phyloP scores from a whole-genome alignment of 2,329 filamentous ascomycete species.

The Apiospora koreana region DNA sequence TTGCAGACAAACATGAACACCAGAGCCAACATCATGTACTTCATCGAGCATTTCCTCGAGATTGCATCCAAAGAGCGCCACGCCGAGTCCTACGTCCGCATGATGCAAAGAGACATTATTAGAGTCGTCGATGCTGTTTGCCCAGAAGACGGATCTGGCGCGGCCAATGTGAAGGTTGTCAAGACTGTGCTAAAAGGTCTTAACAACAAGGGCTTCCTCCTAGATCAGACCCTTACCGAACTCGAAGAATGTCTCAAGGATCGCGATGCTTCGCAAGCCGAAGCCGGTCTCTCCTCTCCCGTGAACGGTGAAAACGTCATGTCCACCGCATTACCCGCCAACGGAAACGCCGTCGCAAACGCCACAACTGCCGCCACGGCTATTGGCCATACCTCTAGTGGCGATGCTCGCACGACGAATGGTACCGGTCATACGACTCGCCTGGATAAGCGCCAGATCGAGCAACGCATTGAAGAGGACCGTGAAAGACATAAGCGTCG shows the following conservation, averaged over 20 bases:
- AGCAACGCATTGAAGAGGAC: constrained; percentile 96
- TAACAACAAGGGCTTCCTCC: constrained; percentile 70
- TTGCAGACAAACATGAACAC: constrained; percentile 89
- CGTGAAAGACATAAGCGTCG: constrained; percentile 90
- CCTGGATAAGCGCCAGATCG: constrained; percentile 84
- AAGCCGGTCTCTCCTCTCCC: constrained; percentile 55
- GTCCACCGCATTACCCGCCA: constrained; percentile 29
- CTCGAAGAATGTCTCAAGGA: constrained; percentile 83
- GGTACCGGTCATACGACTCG: constrained; percentile 22
- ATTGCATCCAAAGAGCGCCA: constrained; percentile 76
- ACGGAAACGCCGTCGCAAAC: constrained; percentile 32
- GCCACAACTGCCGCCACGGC: constrained; percentile 30
- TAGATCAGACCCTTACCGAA: constrained; percentile 72
- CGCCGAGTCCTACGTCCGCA: constrained; percentile 74
- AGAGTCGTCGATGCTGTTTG: constrained; percentile 90
- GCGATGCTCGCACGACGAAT: constrained; percentile 29
- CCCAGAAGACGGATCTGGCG: constrained; percentile 81
- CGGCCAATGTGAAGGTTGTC: constrained; percentile 92
- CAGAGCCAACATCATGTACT: constrained; percentile 98
- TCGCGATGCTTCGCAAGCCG: constrained; percentile 66
- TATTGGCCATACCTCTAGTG: constrained; percentile 35
- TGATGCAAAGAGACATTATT: constrained; percentile 93
- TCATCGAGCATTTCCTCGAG: constrained; percentile 93
- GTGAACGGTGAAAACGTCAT: constrained; percentile 40
- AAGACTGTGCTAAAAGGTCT: constrained; percentile 76